These are phyloP conservation scores for Tulasnella calospora DNA, from an alignment of 768 basidiomycete species.

Conservation along the genomic window DNA sequence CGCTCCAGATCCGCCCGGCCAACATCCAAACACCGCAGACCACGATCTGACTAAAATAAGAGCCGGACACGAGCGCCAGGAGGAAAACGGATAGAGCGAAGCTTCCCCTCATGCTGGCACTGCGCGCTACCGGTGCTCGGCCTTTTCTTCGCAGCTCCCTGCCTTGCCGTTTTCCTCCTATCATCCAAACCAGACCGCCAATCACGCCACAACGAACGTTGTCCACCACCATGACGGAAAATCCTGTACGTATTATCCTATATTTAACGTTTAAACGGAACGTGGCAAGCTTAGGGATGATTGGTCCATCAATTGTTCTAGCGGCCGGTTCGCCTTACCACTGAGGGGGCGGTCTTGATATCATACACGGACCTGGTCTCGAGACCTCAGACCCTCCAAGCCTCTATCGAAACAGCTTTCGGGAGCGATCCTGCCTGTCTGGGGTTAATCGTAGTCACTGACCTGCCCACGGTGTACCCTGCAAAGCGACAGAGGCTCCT, in stretches of 20 bases:
- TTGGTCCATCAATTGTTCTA: background rate
- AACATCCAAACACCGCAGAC: background rate
- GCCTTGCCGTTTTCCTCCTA: conserved; percentile 7
- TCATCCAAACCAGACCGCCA: background rate
- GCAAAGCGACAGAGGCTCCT: conserved; percentile 66
- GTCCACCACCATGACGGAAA: background rate
- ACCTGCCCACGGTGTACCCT: conserved; percentile 66
- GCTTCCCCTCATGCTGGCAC: background rate
- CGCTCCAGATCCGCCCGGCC: conserved; percentile 1
- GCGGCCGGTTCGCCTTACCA: background rate
- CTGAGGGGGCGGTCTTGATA: conserved; percentile 54
- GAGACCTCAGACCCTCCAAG: conserved; percentile 48
- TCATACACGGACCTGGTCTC: conserved; percentile 57
- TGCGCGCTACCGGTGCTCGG: background rate
- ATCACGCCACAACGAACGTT: background rate
- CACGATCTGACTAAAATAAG: background rate
- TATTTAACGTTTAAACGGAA: background rate
- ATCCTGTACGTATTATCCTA: background rate
- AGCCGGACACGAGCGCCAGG: background rate
- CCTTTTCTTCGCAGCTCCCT: background rate
- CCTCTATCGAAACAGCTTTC: conserved; percentile 66
- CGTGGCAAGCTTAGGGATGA: background rate
- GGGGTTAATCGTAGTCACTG: conserved; percentile 76
- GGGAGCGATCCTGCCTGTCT: conserved; percentile 70
- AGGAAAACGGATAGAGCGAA: background rate